Base-by-base conservation (phyloP, 2,329 filamentous ascomycete genomes). In the Fusarium pseudocircinatum region DNA sequence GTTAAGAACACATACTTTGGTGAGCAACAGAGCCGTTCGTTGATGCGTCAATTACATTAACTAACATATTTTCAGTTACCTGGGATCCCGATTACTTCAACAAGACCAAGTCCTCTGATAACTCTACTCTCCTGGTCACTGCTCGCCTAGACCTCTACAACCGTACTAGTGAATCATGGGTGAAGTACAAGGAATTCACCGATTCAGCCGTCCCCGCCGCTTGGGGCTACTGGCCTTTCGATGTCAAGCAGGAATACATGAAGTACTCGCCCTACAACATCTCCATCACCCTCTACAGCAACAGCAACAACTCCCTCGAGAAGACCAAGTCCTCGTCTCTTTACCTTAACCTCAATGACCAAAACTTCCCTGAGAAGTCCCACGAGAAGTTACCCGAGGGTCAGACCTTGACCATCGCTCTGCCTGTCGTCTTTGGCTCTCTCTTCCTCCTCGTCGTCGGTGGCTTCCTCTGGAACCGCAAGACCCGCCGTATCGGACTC, bases 31-130 rank as follows among this genome's bases (percentile, higher is more conserved):
- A 57, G 13, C 10, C 24, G 30, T 36, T 16, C 15, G 30, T 32
- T 16, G 8, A 40, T 40, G 16, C 11, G 24, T 52, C 34, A 37
- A 15, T 39, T 32, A 10, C 16, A 15, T 7, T 13, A 43, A 32
- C 59, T 70, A 60, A 66, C 47, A 44, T 15, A 18, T 18, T 11
- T 30, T 26, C 8, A 90, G 88, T 90, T 60, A 89, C 87, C 34
- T 90, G 88, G 88, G 87, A 90, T 72, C 82, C 87, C 30, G 80
- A 83, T 57, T 87, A 82, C 79, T 89, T 88, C 81, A 82, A 82
- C 75, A 77, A 81, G 53, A 80, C 82, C 62, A 83, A 84, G 49
- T 79, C 82, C 60, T 82, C 83, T 74, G 70, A 66, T 69, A 82
- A 82, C 73, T 59, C 74, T 34, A 80, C 80, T 37, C 68, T 77